Percentiles rank a stretch among this genome's conserved stretches.
These are phyloP conservation scores for Funneliformis geosporum DNA, from an alignment of 192 early-diverging fungal genomes.

Conservation along the genomic window DNA sequence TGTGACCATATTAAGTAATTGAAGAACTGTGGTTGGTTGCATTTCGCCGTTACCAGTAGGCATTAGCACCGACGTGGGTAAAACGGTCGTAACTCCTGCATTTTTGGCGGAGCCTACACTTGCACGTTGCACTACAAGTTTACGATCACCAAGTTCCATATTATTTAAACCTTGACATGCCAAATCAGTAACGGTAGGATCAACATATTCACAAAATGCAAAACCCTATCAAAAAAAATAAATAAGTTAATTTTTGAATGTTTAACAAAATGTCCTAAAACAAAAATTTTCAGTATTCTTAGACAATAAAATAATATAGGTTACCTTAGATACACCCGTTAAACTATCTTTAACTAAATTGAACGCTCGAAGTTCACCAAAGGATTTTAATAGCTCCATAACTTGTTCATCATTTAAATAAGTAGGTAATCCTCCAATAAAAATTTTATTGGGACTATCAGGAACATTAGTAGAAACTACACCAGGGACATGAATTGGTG, in stretches of 20 bases:
- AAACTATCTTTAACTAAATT: slow-evolving; percentile 87
- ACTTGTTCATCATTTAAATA: slow-evolving; percentile 93
- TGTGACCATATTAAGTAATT: slow-evolving; percentile 95
- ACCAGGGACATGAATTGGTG: slow-evolving; percentile 68
- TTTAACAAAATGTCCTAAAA: neutral
- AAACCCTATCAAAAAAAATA: slow-evolving; percentile 64
- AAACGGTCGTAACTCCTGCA: slow-evolving; percentile 36
- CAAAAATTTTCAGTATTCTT: too few relatives aligned
- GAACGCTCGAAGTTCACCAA: slow-evolving; percentile 91
- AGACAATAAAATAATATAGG: neutral
- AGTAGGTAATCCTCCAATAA: slow-evolving; percentile 87
- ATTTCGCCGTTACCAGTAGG: slow-evolving; percentile 53
- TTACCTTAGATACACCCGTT: slow-evolving; percentile 75
- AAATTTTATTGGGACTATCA: slow-evolving; percentile 91
- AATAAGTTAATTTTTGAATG: neutral
- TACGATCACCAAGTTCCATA: slow-evolving; percentile 92
- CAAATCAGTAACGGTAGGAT: slow-evolving; percentile 85
- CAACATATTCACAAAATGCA: slow-evolving; percentile 95
- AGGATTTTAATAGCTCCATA: slow-evolving; percentile 88
- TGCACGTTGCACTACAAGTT: slow-evolving; percentile 92
- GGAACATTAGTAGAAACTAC: slow-evolving; percentile 89
- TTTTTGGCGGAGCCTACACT: slow-evolving; percentile 76
- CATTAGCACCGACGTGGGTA: slow-evolving; percentile 51
- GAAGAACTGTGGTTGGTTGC: slow-evolving; percentile 77
- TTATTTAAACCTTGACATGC: slow-evolving; percentile 95